These are phyloP conservation scores for Cyberlindnera amylophila DNA, from an alignment of 805 yeast genomes.

Conservation along the genomic window DNA sequence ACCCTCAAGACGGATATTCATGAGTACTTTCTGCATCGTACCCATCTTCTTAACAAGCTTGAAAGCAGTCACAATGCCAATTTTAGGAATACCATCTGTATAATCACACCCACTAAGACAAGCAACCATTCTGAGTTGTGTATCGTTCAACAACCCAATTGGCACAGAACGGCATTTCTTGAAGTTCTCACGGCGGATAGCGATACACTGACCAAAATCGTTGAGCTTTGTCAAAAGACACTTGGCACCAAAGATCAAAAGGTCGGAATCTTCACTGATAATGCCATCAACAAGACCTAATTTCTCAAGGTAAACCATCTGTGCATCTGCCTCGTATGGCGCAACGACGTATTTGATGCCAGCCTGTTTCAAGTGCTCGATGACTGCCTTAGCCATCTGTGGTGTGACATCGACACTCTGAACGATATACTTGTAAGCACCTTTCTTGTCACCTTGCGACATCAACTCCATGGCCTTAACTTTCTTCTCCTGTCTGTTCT, in stretches of 20 bases:
- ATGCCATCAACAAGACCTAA: conserved; percentile 76
- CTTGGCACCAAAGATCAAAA: conserved; percentile 81
- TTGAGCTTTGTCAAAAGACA: conserved; percentile 76
- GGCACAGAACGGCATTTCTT: conserved; percentile 44
- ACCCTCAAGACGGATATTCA: conserved; percentile 57
- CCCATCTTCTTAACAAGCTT: conserved; percentile 48
- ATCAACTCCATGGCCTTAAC: conserved; percentile 50
- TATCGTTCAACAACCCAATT: conserved; percentile 46
- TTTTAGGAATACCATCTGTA: conserved; percentile 75
- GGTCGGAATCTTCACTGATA: conserved; percentile 90
- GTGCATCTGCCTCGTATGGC: conserved; percentile 98
- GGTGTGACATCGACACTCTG: conserved; percentile 87
- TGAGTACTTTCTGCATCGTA: conserved; percentile 52
- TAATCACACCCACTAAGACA: conserved; percentile 96
- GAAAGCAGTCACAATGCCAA: conserved; percentile 79
- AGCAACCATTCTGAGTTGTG: conserved; percentile 71
- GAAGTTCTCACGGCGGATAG: conserved; percentile 58
- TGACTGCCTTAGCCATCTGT: conserved; percentile 83
- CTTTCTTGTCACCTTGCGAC: conserved; percentile 47
- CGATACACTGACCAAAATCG: conserved; percentile 65
- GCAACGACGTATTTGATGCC: conserved; percentile 79
- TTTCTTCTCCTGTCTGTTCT: conserved; percentile 54
- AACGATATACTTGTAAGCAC: conserved; percentile 66
- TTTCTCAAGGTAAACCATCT: conserved; percentile 84
- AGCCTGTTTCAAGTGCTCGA: conserved; percentile 59